Evolutionary conservation across 75 land plant genomes (phyloP).

Genomic region (Selaginella moellendorffii): DNA sequence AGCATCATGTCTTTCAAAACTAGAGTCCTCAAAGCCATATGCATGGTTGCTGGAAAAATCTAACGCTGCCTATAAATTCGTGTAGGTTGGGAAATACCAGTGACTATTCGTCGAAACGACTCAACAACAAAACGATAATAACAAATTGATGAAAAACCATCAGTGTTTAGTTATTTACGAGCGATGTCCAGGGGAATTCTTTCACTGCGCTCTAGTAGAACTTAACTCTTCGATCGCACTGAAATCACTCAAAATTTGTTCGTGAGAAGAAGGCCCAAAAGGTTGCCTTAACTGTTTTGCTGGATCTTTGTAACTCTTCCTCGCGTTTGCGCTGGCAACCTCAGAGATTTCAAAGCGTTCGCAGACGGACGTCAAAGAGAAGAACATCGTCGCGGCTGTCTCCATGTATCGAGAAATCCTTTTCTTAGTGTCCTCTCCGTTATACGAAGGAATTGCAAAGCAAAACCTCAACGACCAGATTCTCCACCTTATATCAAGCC

Average conservation of each 20-base stretch:
- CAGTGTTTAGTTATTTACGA: too few relatives aligned
- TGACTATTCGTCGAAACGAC: slow-evolving; percentile 80
- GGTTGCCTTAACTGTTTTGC: slow-evolving; percentile 22
- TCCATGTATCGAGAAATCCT: slow-evolving; percentile 59
- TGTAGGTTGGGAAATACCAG: slow-evolving; percentile 91
- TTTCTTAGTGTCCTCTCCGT: too few relatives aligned
- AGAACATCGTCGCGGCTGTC: slow-evolving; percentile 78
- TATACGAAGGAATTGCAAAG: too few relatives aligned
- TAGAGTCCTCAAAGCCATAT: slow-evolving; percentile 85
- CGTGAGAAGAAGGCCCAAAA: slow-evolving; percentile 83
- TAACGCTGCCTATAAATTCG: slow-evolving; percentile 50
- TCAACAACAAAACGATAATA: too few relatives aligned
- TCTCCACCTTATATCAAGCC: slow-evolving; percentile 63
- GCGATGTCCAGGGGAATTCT: too few relatives aligned
- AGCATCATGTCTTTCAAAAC: slow-evolving; percentile 83
- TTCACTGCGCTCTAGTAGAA: slow-evolving; percentile 74
- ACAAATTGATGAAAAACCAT: too few relatives aligned
- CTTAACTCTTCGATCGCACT: slow-evolving; percentile 73
- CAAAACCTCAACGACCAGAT: slow-evolving; percentile 40
- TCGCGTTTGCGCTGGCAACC: slow-evolving; percentile 20
- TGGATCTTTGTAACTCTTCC: background rate
- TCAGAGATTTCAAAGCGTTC: slow-evolving; percentile 83
- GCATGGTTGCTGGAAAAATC: too few relatives aligned
- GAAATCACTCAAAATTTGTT: slow-evolving; percentile 76
- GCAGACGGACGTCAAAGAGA: slow-evolving; percentile 59